Conservation (phyloP, 495 filamentous ascomycete species). For the Lophiotrema nucula region DNA sequence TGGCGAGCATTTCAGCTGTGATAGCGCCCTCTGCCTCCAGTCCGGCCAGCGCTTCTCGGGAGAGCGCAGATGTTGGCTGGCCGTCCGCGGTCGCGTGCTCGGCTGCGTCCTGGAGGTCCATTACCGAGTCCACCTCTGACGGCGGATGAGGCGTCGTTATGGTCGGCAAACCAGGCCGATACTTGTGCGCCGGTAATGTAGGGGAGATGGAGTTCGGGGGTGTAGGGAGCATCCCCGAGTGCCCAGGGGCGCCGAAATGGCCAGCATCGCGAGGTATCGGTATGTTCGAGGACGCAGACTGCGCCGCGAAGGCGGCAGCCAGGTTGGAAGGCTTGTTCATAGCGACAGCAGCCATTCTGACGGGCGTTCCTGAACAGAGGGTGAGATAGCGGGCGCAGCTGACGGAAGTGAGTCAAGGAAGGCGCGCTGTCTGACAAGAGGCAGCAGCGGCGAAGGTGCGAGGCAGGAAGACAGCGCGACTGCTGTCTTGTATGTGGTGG, state of each 20-base stretch:
- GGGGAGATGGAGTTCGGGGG: conserved; percentile 97
- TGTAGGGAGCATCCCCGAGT: conserved; percentile 71
- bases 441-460: neutral
- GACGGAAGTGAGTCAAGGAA: conserved; percentile 3
- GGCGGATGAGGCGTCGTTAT: conserved; percentile 55
- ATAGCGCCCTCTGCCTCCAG: conserved; percentile 78
- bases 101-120: conserved; percentile 74
- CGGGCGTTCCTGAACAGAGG: conserved; percentile 19
- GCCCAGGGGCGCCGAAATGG: conserved; percentile 59
- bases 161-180: conserved; percentile 49
- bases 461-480: neutral
- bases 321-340: conserved; percentile 53
- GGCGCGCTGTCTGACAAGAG: neutral
- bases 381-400: conserved; percentile 3
- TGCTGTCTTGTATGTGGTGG: neutral
- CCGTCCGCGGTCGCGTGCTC: conserved; percentile 51
- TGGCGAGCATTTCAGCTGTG: conserved; percentile 81
- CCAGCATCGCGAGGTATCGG: conserved; percentile 55
- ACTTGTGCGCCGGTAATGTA: conserved; percentile 75
- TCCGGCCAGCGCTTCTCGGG: conserved; percentile 42
- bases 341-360: conserved; percentile 55
- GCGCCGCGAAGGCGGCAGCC: conserved; percentile 63
- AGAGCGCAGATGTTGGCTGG: conserved; percentile 38
- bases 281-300: conserved; percentile 68
- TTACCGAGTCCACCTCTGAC: conserved; percentile 78